Evolutionary conservation across 1,284 basidiomycete species (phyloP), one percentile per base, ranked within the genome.

Genomic region (Trametes polyzona): DNA sequence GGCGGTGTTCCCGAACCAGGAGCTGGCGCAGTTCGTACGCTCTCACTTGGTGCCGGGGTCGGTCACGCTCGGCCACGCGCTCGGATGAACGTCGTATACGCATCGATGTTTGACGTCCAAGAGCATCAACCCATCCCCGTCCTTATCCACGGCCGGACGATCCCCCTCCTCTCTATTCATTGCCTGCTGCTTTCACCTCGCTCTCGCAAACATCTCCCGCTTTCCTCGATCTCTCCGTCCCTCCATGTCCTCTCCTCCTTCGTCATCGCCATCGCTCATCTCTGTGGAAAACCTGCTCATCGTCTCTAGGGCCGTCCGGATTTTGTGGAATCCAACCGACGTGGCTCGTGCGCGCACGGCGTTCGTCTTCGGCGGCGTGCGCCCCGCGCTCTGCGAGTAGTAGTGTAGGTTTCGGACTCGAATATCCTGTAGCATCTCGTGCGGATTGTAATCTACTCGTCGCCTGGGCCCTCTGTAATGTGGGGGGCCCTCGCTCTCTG

Each of bases 21-120:
- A 52, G 57, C 57, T 59, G 12, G 44, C 57, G 52, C 52, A 59
- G 52, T 59, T 55, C 23, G 57, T 55, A 44, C 48, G 57, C 37
- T 51, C 52, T 19, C 52, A 51, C 11, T 46, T 56, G 29, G 53
- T 61, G 10, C 51, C 57, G 16, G 59, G 55, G n/a, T 65, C 63
- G 2, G 64, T 64, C 24, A 59, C 65, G 53, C 60, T 67, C 24
- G 53, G 65, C 41, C 58, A 64, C 32, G 65, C 65, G 36, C 55
- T 67, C 3, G 65, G 65, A 17, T 66, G 51, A 55, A 43, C 42
- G 43, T 16, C 26, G 5, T n/a, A n/a, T n/a, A n/a, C n/a, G n/a
- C n/a, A n/a, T n/a, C n/a, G n/a, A n/a, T n/a, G n/a, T n/a, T n/a
- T n/a, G n/a, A n/a, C n/a, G n/a, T n/a, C n/a, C n/a, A n/a, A n/a